These are phyloP conservation scores for Tolypocladium cylindrosporum DNA, from an alignment of 2,329 filamentous ascomycete genomes.

Conservation along the genomic window DNA sequence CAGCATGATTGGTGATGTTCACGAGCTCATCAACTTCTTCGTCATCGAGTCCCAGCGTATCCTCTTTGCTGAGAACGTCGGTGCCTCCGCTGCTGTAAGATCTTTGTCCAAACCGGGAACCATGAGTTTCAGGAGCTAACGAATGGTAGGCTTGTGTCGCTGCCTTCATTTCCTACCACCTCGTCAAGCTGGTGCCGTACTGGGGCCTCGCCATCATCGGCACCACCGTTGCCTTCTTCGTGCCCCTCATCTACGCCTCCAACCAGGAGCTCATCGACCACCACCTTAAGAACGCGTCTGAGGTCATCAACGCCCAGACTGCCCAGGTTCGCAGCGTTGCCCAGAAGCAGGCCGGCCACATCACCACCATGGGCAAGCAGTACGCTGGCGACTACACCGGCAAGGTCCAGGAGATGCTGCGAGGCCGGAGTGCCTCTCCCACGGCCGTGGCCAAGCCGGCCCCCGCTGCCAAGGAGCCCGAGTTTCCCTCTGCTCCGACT, in stretches of 20 bases:
- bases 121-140: constrained; percentile 8
- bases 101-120: constrained; percentile 5
- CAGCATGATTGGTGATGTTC: constrained; percentile 49
- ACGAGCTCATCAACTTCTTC: constrained; percentile 64
- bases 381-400: constrained; percentile 58
- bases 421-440: constrained; percentile 34
- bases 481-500: constrained; percentile 26
- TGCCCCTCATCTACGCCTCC: constrained; percentile 52
- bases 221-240: constrained; percentile 50
- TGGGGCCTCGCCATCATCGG: constrained; percentile 56
- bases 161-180: constrained; percentile 56
- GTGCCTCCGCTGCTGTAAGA: constrained; percentile 49
- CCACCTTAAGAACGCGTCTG: constrained; percentile 46
- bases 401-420: constrained; percentile 57
- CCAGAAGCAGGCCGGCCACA: constrained; percentile 53
- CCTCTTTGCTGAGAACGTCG: constrained; percentile 57
- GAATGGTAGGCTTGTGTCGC: constrained; percentile 41
- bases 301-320: constrained; percentile 52
- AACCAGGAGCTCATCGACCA: constrained; percentile 63
- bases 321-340: constrained; percentile 51
- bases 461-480: constrained; percentile 14
- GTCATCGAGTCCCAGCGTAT: constrained; percentile 61
- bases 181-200: constrained; percentile 60
- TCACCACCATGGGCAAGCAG: constrained; percentile 54
- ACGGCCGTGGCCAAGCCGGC: constrained; percentile 24